phyloP scores from a whole-genome alignment of 2,329 filamentous ascomycete species.

The Cephalotrichum gorgonifer region DNA sequence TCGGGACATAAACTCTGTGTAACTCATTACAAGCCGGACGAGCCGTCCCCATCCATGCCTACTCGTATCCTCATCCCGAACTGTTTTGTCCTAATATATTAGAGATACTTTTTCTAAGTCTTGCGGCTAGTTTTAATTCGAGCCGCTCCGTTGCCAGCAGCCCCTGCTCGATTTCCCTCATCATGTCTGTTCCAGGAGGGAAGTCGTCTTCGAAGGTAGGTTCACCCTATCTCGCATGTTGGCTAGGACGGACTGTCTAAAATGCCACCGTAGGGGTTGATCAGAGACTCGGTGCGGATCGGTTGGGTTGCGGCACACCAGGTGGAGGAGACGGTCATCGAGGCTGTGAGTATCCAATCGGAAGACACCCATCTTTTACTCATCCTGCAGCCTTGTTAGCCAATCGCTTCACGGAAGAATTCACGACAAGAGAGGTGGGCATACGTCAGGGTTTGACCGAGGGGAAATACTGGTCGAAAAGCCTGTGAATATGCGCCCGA shows the following conservation, averaged over 20 bases:
- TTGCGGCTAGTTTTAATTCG: neutral
- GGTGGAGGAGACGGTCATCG: neutral
- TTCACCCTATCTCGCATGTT: neutral
- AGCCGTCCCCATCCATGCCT: too few species aligned
- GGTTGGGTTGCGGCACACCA: neutral
- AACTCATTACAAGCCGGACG: too few species aligned
- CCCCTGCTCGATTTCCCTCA: slow-evolving; percentile 16
- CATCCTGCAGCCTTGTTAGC: too few species aligned
- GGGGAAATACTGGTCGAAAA: neutral
- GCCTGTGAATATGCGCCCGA: slow-evolving; percentile 8
- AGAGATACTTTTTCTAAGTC: neutral
- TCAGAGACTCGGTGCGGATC: neutral
- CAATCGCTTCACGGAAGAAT: neutral
- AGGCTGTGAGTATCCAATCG: neutral
- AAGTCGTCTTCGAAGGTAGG: neutral
- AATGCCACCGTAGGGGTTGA: neutral
- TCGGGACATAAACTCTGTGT: too few species aligned
- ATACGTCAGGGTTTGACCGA: neutral
- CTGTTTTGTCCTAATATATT: too few species aligned
- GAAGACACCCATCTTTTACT: neutral
- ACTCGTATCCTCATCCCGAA: too few species aligned
- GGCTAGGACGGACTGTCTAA: neutral
- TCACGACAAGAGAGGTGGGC: neutral
- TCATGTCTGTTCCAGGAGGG: neutral
- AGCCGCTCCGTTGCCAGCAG: slow-evolving; percentile 23